Evolutionary conservation across 1,284 basidiomycete species (phyloP), one percentile per base, ranked within the genome.

Genomic region (Microbotryum scabiosae): DNA sequence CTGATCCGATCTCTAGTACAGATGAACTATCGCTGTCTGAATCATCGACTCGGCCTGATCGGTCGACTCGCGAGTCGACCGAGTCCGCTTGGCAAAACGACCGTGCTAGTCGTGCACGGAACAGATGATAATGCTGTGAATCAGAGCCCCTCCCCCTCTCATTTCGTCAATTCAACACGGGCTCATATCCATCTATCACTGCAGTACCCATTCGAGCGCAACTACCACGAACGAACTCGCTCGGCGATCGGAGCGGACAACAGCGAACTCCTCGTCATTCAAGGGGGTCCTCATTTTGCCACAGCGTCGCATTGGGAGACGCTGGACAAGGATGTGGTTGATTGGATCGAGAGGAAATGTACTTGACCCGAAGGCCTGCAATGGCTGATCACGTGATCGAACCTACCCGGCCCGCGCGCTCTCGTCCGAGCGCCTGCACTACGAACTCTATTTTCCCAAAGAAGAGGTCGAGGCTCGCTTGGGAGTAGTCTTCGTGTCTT

Each of bases 191-290:
- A 23, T 8, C 20, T 26, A n/a, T 45, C 12, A 21, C 43, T 28
- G n/a, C 54, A 56, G 51, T 59, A 59, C 51, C 58, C 58, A 10
- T 54, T 59, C 32, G 58, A 59, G n/a, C 45, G 58, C 28, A 21
- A 50, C 2, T 59, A 59, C 41, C 58, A 59, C 47, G 36, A 46
- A 10, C 44, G 52, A 4, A 59, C 52, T 5, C 5, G 20, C 21
- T 49, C 43, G 20, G 58, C 58, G 10, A 30, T 59, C n/a, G 58
- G 58, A 18, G 1, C 32, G 21, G 46, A 41, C 21, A 59, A 59
- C 36, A 52, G 45, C 36, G 52, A 54, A 23, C 23, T 54, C 3
- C 30, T 26, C 36, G 47, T 59, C 32, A 47, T 59, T 5, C 18
- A 54, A 30, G 58, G n/a, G 5, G 58, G 58, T 4, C 41, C 52